Conservation (phyloP, 2,329 filamentous ascomycete genomes). For the Endoconidiophora polonica region DNA sequence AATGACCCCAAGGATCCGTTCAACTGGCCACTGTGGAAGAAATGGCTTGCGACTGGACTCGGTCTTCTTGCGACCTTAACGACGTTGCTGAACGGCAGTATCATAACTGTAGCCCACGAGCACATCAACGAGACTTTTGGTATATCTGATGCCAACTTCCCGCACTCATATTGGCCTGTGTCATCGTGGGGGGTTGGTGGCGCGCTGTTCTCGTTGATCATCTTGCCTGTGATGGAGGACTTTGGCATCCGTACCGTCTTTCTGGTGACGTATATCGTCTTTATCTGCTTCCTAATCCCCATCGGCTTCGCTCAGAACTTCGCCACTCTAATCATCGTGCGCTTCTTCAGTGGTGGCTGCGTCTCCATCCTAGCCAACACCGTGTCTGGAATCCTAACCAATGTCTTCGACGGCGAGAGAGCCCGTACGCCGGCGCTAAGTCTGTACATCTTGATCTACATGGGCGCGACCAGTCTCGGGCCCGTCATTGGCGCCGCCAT, state of each 20-base stretch:
- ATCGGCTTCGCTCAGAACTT: constrained; percentile 9
- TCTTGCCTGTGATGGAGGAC: constrained; percentile 26
- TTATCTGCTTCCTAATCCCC: constrained; percentile 14
- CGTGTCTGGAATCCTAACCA: constrained; percentile 16
- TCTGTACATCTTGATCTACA: constrained; percentile 15
- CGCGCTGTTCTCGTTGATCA: constrained; percentile 23
- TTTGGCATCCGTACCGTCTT: constrained; percentile 19
- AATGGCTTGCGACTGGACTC: constrained; percentile 20
- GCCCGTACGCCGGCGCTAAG: constrained; percentile 17
- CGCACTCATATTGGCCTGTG: constrained; percentile 12
- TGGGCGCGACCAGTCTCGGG: constrained; percentile 17
- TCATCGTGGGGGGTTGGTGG: constrained; percentile 21
- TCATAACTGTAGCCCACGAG: constrained; percentile 13
- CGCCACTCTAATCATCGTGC: constrained; percentile 13
- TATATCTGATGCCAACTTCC: constrained; percentile 12
- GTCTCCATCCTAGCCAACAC: constrained; percentile 17
- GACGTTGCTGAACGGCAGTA: constrained; percentile 11
- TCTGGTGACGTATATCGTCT: constrained; percentile 16
- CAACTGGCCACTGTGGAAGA: constrained; percentile 44
- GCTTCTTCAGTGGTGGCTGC: constrained; percentile 19
- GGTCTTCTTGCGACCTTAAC: constrained; percentile 20
- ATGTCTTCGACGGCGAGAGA: constrained; percentile 17
- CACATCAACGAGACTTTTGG: constrained; percentile 15
- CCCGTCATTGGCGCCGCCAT: constrained; percentile 20
- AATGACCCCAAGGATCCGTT: constrained; percentile 47